Base-by-base conservation (phyloP, 1,284 basidiomycete genomes). In the Tylopilus sp. region DNA sequence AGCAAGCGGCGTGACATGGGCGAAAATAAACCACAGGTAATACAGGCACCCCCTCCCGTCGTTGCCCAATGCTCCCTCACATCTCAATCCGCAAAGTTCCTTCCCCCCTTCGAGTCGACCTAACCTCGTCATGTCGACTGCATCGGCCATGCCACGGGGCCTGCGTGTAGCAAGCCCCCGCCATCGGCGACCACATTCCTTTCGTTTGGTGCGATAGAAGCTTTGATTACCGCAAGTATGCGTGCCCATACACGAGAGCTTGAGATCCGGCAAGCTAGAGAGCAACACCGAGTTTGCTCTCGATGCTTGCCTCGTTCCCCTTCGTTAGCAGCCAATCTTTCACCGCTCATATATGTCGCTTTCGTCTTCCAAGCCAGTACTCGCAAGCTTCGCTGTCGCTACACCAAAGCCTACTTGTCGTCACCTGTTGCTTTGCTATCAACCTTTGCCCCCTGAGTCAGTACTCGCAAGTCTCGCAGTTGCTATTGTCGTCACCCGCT, bases 1-100 rank as follows among this genome's bases (percentile, higher is more conserved):
- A 79, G 74, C 59, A 86, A 88, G 63, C 75, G 86, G n/a, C 74
- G 79, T n/a, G 81, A 89, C 53, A 81, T 79, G 1, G 86, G 85
- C 28, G 84, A 86, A 55, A 69, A 67, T 34, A 82, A 80, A 55
- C 50, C 52, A 9, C 59, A 62, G 40, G 58, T 57, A 21, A 42
- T 58, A 37, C 60, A 57, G 28, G 35, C 65, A n/a, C 59, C 60
- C n/a, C 51, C 56, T 41, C 56, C 73, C 67, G 69, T 67, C 59
- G 4, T 36, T 60, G 16, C 49, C 63, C 9, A 41, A 46, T 28
- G 29, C 43, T 34, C 10, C 41, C 26, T 34, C 56, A 21, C 59
- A 59, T 34, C 31, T 50, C 30, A 52, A 63, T 41, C 60, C 56
- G 29, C 33, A 55, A 26, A 43, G 10, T n/a, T 30, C 54, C 2